Evolutionary conservation across 2,329 filamentous ascomycete genomes (phyloP), one percentile per base, ranked within the genome.

Genomic region (Aspergillus hortae): DNA sequence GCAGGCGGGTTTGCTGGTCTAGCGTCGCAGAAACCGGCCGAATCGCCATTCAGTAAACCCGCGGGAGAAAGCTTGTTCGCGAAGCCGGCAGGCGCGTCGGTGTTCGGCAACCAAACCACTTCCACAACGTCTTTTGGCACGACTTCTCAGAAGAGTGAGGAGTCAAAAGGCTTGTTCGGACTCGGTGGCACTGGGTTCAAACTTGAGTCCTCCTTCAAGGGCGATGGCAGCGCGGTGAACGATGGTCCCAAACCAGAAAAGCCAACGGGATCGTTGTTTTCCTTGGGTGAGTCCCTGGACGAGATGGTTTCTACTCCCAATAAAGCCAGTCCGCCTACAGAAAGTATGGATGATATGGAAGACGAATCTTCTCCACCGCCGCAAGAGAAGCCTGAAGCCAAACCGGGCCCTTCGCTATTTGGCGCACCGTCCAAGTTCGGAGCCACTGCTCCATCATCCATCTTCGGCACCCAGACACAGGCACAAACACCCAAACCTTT

Each of bases 151-250:
- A 66, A 66, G 25, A 50, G 59, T 14, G 56, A 53, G 4, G 62
- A 63, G 35, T 47, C 66, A 19, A 67, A 65, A 47, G 62, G 61
- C 27, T 47, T 61, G 0, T 71, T 73, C 47, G 68, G 66, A 4
- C 40, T 62, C 23, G 57, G 61, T 6, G 46, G 59, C 12, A 53
- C 61, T 52, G 62, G 63, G n/a, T 79, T 79, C 56, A 65, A 63
- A 6, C 57, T 78, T 19, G 72, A 70, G 2, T 74, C 76, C 21
- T 69, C 69, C 10, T 77, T 78, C 55, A 76, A 76, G 57, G 64
- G 63, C 3, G 75, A 77, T 52, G 68, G 65, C 7, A 68, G 67
- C 12, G 68, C 72, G 49, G 66, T 59, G 23, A 69, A 69, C 52
- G 74, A 76, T 61, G 61, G 58, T 3, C 63, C 67, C n/a, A 74